Evolutionary conservation across 176 grass and related monocot genomes (phyloP).

Genomic region (Pontederia crassipes): DNA sequence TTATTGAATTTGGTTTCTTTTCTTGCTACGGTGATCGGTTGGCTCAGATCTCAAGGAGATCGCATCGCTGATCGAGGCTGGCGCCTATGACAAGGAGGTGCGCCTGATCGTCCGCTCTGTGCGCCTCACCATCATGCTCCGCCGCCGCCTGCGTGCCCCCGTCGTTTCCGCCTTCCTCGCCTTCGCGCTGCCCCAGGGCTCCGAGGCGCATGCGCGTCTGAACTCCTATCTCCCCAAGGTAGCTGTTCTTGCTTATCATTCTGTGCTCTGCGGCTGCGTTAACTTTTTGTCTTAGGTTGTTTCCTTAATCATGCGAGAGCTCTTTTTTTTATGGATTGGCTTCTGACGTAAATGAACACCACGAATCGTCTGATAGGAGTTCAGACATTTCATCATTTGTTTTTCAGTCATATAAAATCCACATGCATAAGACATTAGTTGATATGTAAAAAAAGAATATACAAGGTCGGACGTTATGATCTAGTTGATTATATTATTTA

Average conservation of each 20-base stretch:
- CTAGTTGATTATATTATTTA: no score
- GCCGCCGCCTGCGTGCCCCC: conserved; percentile 42
- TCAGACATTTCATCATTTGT: no score
- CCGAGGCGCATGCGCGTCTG: conserved; percentile 43
- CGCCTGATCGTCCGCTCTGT: conserved; percentile 63
- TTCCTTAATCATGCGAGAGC: no score
- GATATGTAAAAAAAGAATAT: no score
- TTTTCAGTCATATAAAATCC: no score
- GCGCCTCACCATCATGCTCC: conserved; percentile 57
- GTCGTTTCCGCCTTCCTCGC: conserved; percentile 55
- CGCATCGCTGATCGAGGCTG: conserved; percentile 50
- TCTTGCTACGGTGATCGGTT: neutral
- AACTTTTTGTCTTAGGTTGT: no score
- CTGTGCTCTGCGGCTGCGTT: no score
- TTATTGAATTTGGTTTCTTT: neutral
- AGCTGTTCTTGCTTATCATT: neutral
- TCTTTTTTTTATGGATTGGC: no score
- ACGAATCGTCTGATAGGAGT: no score
- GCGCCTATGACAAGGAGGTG: conserved; percentile 62
- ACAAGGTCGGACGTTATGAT: no score
- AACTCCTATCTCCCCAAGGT: conserved; percentile 54
- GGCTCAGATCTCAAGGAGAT: conserved; percentile 86
- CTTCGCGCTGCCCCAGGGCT: conserved; percentile 30
- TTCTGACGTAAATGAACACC: no score
- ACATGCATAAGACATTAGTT: no score